These are phyloP conservation scores for Rhizoclosmatium sp. DNA, from an alignment of 192 early-diverging fungal genomes.

Conservation along the genomic window DNA sequence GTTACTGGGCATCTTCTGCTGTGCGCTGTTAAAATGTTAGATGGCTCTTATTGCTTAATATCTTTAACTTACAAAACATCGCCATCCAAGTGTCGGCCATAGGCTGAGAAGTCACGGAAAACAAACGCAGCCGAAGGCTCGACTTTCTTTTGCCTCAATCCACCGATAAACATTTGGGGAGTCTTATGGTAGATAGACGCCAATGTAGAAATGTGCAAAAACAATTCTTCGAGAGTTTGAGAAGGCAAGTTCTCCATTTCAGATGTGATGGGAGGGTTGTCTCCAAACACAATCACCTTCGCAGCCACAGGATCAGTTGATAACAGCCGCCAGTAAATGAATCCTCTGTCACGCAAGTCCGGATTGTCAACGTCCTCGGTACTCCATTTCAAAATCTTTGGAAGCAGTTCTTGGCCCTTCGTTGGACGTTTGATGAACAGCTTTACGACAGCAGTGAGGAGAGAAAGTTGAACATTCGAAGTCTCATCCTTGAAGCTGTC, in stretches of 20 bases:
- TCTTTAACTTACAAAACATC: conserved; percentile 43
- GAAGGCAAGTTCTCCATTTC: conserved; percentile 73
- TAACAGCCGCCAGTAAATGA: conserved; percentile 96
- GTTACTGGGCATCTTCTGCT: neutral
- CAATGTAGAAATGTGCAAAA: conserved; percentile 85
- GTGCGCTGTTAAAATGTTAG: conserved; percentile 1
- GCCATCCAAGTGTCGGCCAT: conserved; percentile 47
- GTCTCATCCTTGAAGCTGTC: conserved; percentile 90
- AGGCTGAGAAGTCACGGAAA: conserved; percentile 61
- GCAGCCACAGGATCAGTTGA: conserved; percentile 94
- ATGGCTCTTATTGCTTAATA: neutral
- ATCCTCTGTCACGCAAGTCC: conserved; percentile 95
- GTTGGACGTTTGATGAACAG: conserved; percentile 92
- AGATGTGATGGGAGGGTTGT: conserved; percentile 84
- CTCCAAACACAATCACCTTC: conserved; percentile 88
- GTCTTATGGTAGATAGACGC: conserved; percentile 98
- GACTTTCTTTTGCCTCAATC: conserved; percentile 27
- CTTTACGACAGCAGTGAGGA: conserved; percentile 92
- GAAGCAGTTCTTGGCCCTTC: conserved; percentile 85
- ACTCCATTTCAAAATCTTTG: conserved; percentile 84
- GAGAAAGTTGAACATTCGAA: conserved; percentile 84
- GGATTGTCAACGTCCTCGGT: conserved; percentile 92
- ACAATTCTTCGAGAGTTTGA: conserved; percentile 83
- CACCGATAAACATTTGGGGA: conserved; percentile 68
- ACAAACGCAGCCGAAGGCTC: conserved; percentile 56